Conservation (phyloP, 2,329 filamentous ascomycete species). For the Corinectria fuckeliana region DNA sequence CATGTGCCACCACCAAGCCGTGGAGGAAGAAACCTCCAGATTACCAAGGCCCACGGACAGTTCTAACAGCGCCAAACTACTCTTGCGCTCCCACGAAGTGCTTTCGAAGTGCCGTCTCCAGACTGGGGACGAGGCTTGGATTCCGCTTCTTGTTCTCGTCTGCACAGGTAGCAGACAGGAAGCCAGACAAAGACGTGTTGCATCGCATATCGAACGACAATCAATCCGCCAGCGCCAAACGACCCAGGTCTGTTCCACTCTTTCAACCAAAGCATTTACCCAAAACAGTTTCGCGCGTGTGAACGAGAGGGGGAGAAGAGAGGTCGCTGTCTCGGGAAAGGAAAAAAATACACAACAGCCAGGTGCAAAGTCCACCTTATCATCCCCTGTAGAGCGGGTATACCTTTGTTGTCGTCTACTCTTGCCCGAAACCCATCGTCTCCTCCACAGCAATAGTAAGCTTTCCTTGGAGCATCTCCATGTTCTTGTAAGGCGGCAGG, state of each 20-base stretch:
- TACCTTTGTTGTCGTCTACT: constrained; percentile 61
- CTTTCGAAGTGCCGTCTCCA: not conserved
- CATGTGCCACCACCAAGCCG: constrained; percentile 8
- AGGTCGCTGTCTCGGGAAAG: constrained; percentile 22
- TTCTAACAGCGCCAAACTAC: constrained; percentile 3
- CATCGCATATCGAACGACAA: constrained; percentile 37
- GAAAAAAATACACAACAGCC: constrained; percentile 29
- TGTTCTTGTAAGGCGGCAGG: constrained; percentile 88
- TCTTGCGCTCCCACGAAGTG: not conserved
- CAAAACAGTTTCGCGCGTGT: constrained; percentile 34
- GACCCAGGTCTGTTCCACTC: constrained; percentile 39
- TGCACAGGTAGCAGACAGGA: constrained; percentile 15
- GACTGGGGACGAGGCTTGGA: constrained; percentile 8
- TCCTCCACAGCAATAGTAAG: constrained; percentile 97
- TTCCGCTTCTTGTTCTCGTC: constrained; percentile 22
- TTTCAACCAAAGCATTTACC: constrained; percentile 43
- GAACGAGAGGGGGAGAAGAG: constrained; percentile 29
- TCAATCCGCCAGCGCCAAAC: constrained; percentile 43
- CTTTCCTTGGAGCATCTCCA: constrained; percentile 86
- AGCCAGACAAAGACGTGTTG: constrained; percentile 26
- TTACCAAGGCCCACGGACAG: constrained; percentile 13
- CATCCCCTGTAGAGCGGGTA: constrained; percentile 25
- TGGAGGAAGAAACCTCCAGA: constrained; percentile 12
- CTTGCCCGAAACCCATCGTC: constrained; percentile 98
- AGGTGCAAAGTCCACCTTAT: constrained; percentile 19